Evolutionary conservation across 2,329 filamentous ascomycete species (phyloP), one percentile per base, ranked within the genome.

Genomic region (Polytolypa hystricis): DNA sequence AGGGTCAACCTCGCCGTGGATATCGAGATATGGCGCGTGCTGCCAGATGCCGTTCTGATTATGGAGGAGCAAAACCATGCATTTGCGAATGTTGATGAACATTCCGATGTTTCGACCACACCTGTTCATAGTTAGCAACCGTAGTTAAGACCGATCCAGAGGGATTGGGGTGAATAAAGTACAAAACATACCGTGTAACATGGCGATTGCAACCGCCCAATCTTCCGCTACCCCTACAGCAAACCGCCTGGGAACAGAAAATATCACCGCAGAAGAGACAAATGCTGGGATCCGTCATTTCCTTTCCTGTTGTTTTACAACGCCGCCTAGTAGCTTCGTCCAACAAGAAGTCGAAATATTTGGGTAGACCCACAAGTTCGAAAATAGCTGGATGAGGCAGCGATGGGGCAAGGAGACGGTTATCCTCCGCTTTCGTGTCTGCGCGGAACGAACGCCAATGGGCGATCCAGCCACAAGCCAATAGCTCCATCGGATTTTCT

Each of bases 261-360:
- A 98, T 84, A n/a, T 87, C 86, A 21, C 91, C 89, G 54, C 91
- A 98, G 64, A 95, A 85, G 26, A 98, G 71, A 54, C 91, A 98
- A 25, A 98, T 75, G 45, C 82, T 84, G 0, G 91, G 86, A 57
- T 98, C 93, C 2, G 79, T 81, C 34, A 98, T 66, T 48, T 95
- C 89, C 56, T 91, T 93, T 46, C 86, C 86, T 1, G 85, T 94
- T 2, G 79, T 93, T 0, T 86, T 86, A 53, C 91, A 98, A 33
- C 74, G 78, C 35, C 81, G 70, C 45, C 78, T 79, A 47, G 91
- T 89, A 17, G 85, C 84, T 60, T 93, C 87, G 53, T 95, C 89
- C 40, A 94, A 93, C 25, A 98, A 69, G 2, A 78, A 81, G 57
- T 96, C 91, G 56, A 86, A 98, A 51, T 89, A 86, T 60, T 83